Base-by-base conservation (phyloP, 306 rosid genomes). In the Cucumis melo region DNA sequence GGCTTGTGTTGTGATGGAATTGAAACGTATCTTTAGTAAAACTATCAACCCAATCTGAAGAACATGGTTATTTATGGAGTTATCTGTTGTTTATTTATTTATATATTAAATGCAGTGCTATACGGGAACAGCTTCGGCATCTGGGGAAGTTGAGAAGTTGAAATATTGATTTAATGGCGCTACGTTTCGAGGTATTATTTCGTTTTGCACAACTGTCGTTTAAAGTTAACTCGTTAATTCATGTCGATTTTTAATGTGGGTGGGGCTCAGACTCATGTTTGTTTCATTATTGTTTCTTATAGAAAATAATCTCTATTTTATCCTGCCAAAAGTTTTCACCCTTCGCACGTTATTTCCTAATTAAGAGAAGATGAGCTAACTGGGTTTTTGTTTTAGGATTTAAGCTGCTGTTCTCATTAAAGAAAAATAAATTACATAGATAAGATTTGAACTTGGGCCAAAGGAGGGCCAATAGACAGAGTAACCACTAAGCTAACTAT, bases 171-270 rank as follows among this genome's bases (percentile, higher is more conserved):
- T 48, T 38, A 4, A 88, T 93, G 98, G 91, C 98, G 64, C 97
- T 91, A 82, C 84, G 86, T 70, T 93, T 93, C 42, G 97, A 93
- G 98, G 98, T 93, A 67, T 17, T 55, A 10, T 38, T 68, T 77
- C 51, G 14, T 19, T 59, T 48, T 84, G 2, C 32, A 3, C 20
- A 16, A 51, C 56, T 16, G 4, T 72, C n/a, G 65, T 36, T 16
- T 62, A 62, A 12, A 17, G 66, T 62, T 62, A 29, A 29, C 68
- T 29, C 17, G 4, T 64, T 64, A 32, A 8, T 64, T 17, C 48
- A 64, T 19, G 11, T 6, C 48, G n/a, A 7, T 36, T 64, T 15
- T 36, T 9, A 34, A 64, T n/a, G 46, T 64, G 48, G 46, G 72
- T 17, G 48, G 6, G 68, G 48, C 7, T 17, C 13, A 64, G 46